Evolutionary conservation across 192 early-diverging fungal species (phyloP).

Genomic region (Coemansia sp.): DNA sequence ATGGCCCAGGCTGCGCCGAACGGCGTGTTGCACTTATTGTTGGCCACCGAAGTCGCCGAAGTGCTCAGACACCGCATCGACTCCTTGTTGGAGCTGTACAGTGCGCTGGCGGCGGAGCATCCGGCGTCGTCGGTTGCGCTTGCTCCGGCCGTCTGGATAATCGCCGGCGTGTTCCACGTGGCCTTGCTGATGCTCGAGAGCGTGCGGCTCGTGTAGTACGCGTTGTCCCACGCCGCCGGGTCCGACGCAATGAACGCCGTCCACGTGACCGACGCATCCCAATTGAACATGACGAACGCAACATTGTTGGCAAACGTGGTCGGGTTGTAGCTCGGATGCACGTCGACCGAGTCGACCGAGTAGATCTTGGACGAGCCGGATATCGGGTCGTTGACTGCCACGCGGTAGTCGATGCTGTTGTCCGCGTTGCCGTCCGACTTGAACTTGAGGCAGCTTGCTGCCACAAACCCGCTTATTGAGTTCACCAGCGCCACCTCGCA

Average conservation of each 20-base stretch:
- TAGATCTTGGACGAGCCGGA: constrained; percentile 7
- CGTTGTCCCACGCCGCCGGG: constrained; percentile 22
- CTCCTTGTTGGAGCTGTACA: constrained; percentile 39
- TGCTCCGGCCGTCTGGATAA: constrained; percentile 5
- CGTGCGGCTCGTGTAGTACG: constrained; percentile 29
- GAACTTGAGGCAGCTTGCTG: constrained; percentile 43
- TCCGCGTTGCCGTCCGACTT: constrained; percentile 25
- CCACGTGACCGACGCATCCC: constrained; percentile 12
- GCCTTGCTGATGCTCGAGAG: constrained; percentile 20
- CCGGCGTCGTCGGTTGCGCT: constrained; percentile 11
- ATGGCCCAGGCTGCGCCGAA: constrained; percentile 40
- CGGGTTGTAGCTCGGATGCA: constrained; percentile 40
- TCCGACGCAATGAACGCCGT: constrained; percentile 23
- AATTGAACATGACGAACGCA: constrained; percentile 32
- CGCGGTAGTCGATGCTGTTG: constrained; percentile 30
- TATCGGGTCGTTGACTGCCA: constrained; percentile 18
- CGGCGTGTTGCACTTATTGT: constrained; percentile 37
- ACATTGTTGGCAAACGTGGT: constrained; percentile 46
- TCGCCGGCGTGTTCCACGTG: constrained; percentile 20
- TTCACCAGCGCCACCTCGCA: constrained; percentile 48
- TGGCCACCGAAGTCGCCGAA: constrained; percentile 26
- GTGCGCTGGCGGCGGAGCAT: constrained; percentile 31
- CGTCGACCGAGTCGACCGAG: constrained; percentile 29
- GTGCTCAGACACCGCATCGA: constrained; percentile 29
- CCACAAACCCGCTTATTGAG: constrained; percentile 22